Percentiles rank a stretch among this genome's conserved stretches.
Evolutionary conservation across 768 basidiomycete species (phyloP).

Genomic region (Naganishia friedmannii): DNA sequence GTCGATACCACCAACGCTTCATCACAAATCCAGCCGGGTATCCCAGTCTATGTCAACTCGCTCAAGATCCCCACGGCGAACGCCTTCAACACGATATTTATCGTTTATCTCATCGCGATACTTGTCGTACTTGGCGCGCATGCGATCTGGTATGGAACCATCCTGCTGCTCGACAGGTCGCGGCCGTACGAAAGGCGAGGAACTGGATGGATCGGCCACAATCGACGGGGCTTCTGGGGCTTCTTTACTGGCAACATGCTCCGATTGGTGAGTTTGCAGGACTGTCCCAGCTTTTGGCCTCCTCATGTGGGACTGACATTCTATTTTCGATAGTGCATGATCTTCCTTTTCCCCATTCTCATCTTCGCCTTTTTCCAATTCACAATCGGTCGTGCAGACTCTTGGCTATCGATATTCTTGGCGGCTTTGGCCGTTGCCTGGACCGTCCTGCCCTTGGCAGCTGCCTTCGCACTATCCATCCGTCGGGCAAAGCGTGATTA

Average conservation of each 20-base stretch:
- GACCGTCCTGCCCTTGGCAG: slow-evolving; percentile 58
- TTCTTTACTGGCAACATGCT: slow-evolving; percentile 53
- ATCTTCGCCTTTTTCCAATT: slow-evolving; percentile 86
- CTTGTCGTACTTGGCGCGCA: slow-evolving; percentile 62
- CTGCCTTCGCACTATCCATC: slow-evolving; percentile 58
- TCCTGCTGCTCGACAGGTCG: slow-evolving; percentile 50
- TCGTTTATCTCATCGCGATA: slow-evolving; percentile 66
- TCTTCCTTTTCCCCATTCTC: slow-evolving; percentile 66
- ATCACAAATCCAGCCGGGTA: slow-evolving; percentile 63
- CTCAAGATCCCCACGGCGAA: slow-evolving; percentile 78
- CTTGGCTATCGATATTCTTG: slow-evolving; percentile 77
- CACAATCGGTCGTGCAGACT: slow-evolving; percentile 70
- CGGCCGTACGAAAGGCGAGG: slow-evolving; percentile 38
- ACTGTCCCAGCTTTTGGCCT: neutral
- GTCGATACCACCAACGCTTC: slow-evolving; percentile 36
- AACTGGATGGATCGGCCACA: slow-evolving; percentile 39
- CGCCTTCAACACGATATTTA: slow-evolving; percentile 84
- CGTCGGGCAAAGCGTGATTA: slow-evolving; percentile 54
- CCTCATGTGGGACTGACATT: neutral
- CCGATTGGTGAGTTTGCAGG: slow-evolving; percentile 60
- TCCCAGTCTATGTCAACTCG: slow-evolving; percentile 77
- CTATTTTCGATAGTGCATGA: slow-evolving; percentile 57
- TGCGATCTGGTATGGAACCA: slow-evolving; percentile 58
- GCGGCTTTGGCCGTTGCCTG: slow-evolving; percentile 67
- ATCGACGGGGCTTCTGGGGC: slow-evolving; percentile 38